Conservation (phyloP, 2,329 filamentous ascomycete species). For the Gyromitra esculenta region DNA sequence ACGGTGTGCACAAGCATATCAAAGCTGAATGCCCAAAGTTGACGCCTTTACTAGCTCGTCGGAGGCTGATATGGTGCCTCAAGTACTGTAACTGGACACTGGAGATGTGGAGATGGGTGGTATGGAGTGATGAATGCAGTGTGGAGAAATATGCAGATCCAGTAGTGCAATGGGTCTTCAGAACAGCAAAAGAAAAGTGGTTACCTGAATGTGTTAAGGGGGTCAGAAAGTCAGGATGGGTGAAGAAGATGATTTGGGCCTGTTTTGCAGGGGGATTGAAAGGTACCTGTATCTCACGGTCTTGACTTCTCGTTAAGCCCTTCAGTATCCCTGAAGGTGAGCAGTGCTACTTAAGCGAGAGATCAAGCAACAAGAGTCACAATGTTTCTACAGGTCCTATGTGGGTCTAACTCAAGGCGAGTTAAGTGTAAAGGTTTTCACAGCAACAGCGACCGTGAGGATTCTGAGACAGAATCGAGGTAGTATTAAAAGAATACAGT, state of each 20-base stretch:
- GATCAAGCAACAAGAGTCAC: too few species aligned
- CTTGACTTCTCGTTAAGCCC: too few species aligned
- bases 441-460: too few species aligned
- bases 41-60: neutral
- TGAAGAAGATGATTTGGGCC: slow-evolving; percentile 3
- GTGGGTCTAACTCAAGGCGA: too few species aligned
- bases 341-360: too few species aligned
- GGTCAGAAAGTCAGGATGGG: neutral
- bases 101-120: slow-evolving; percentile 42
- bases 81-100: slow-evolving; percentile 37
- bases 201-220: neutral
- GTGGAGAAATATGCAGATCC: slow-evolving; percentile 36
- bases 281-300: too few species aligned
- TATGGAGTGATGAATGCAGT: slow-evolving; percentile 54
- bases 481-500: too few species aligned
- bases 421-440: too few species aligned
- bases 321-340: too few species aligned
- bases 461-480: too few species aligned
- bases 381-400: too few species aligned
- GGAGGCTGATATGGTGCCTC: slow-evolving; percentile 29
- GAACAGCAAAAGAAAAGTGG: slow-evolving; percentile 21
- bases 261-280: slow-evolving; percentile 10
- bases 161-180: slow-evolving; percentile 36
- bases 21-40: slow-evolving; percentile 20
- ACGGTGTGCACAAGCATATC: slow-evolving; percentile 13